Evolutionary conservation across 805 yeast genomes (phyloP).

Genomic region (Kazachstania martiniae): DNA sequence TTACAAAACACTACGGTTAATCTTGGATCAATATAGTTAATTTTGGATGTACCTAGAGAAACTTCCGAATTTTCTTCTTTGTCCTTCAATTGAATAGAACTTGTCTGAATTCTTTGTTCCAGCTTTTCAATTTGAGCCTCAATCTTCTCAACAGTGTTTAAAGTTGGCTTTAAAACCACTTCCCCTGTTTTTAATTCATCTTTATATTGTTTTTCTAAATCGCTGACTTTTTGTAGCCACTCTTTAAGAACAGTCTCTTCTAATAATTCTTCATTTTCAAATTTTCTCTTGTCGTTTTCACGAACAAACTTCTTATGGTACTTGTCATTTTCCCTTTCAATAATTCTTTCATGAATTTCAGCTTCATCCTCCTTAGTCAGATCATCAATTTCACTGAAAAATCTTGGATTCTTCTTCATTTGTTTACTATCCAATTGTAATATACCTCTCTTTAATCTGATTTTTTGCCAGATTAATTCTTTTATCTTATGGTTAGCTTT

Average conservation of each 20-base stretch:
- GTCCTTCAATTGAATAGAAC: constrained; percentile 70
- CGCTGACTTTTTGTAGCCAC: constrained; percentile 46
- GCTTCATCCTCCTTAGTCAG: constrained; percentile 54
- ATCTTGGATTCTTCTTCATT: constrained; percentile 41
- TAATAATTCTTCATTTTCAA: constrained; percentile 43
- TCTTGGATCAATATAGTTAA: constrained; percentile 92
- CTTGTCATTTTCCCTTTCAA: constrained; percentile 58
- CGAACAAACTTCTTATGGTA: constrained; percentile 53
- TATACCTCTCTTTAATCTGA: constrained; percentile 61
- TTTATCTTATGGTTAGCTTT: constrained; percentile 67
- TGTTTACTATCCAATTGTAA: constrained; percentile 47
- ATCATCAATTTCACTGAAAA: constrained; percentile 59
- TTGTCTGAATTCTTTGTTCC: constrained; percentile 58
- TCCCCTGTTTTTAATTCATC: constrained; percentile 50
- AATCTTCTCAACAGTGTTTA: constrained; percentile 52
- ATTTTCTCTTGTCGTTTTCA: constrained; percentile 64
- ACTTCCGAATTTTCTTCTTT: constrained; percentile 92
- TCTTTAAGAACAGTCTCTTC: constrained; percentile 48
- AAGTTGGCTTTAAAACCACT: constrained; percentile 44
- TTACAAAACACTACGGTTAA: constrained; percentile 82
- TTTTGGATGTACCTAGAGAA: constrained; percentile 84
- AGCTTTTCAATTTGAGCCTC: constrained; percentile 59
- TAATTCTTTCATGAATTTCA: constrained; percentile 44
- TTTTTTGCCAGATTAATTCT: constrained; percentile 79
- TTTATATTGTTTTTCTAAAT: constrained; percentile 38